Conservation (phyloP, 108 stramenopile genomes). For the Cyclotella atomus region DNA sequence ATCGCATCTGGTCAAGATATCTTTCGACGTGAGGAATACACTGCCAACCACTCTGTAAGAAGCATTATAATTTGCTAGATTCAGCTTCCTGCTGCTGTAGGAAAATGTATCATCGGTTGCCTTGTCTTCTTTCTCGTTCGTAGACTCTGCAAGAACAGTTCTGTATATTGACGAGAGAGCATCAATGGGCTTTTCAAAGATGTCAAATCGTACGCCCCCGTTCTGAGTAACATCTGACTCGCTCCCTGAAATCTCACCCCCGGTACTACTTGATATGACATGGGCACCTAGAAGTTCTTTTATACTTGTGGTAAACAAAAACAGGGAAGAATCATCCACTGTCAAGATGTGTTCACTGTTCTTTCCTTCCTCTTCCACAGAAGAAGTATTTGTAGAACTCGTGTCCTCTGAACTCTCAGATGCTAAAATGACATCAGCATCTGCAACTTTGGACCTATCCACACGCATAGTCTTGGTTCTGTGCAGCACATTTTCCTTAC, state of each 20-base stretch:
- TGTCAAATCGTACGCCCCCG: conserved; percentile 45
- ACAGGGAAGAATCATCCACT: conserved; percentile 32
- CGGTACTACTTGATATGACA: background rate
- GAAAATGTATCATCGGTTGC: conserved; percentile 20
- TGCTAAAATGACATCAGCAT: background rate
- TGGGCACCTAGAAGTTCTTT: conserved; percentile 31
- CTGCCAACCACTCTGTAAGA: conserved; percentile 53
- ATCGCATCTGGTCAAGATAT: conserved; percentile 60
- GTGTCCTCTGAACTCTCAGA: background rate
- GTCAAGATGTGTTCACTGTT: conserved; percentile 35
- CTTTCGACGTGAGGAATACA: conserved; percentile 40
- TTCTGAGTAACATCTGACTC: background rate
- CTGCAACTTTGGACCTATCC: background rate
- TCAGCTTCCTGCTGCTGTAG: background rate
- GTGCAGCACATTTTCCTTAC: conserved; percentile 25
- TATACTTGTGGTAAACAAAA: conserved; percentile 40
- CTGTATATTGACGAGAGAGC: conserved; percentile 21
- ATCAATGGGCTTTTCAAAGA: conserved; percentile 42
- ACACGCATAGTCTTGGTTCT: conserved; percentile 32
- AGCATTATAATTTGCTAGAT: conserved; percentile 1
- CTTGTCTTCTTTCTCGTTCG: conserved; percentile 29
- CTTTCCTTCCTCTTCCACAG: background rate
- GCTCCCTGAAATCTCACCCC: background rate
- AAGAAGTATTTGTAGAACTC: too few species aligned
- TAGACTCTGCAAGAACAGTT: conserved; percentile 11